A percentile compares a stretch with the other conserved stretches of the same genome.
phyloP scores from a whole-genome alignment of 1,284 basidiomycete genomes.

The Clitocybe nebularis region DNA sequence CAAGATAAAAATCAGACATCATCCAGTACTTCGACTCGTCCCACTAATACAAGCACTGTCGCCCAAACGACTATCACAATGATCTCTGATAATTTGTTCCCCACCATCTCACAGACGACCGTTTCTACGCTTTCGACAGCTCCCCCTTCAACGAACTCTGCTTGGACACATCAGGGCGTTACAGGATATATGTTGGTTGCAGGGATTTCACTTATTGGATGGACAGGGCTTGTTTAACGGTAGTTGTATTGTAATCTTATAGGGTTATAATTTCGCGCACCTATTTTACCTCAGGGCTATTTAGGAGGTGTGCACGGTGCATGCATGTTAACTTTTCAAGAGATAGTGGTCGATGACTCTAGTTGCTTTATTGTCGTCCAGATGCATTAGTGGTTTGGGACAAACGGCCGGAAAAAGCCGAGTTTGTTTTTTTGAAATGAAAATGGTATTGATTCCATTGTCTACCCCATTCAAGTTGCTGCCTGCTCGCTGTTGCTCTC shows the following conservation, averaged over 20 bases:
- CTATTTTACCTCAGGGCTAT: neutral
- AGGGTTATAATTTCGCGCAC: neutral
- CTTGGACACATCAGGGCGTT: neutral
- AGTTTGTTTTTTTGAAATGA: constrained; percentile 12
- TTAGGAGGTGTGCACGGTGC: neutral
- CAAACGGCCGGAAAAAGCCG: too few species aligned
- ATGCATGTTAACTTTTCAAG: neutral
- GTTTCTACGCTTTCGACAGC: neutral
- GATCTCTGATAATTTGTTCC: neutral
- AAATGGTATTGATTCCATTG: constrained; percentile 3
- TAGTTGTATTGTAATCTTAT: neutral
- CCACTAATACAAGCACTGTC: neutral
- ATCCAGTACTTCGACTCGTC: constrained; percentile 8
- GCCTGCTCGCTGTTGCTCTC: constrained; percentile 18
- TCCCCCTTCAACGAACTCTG: neutral
- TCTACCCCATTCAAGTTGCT: too few species aligned
- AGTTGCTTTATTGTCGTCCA: neutral
- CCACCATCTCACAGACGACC: neutral
- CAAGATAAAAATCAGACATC: constrained; percentile 30
- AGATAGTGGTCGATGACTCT: neutral
- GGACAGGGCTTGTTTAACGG: neutral
- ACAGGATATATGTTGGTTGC: neutral
- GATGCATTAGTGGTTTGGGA: too few species aligned
- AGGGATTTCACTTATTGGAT: neutral
- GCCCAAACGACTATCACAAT: neutral